Evolutionary conservation across 2,329 filamentous ascomycete species (phyloP), one percentile per base, ranked within the genome.

Genomic region (Myrmaecium sp.): DNA sequence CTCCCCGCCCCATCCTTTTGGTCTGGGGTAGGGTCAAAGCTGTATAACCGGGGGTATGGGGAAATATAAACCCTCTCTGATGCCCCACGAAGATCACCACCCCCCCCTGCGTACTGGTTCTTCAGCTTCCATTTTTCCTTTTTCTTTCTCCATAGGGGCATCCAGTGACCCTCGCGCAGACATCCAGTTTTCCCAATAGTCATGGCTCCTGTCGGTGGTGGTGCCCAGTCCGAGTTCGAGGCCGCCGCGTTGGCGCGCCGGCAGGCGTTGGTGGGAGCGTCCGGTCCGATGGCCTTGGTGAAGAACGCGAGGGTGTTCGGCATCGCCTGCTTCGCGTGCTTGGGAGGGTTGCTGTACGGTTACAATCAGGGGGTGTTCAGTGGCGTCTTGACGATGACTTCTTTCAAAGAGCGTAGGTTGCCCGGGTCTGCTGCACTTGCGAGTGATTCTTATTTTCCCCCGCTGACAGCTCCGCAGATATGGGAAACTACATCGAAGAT

Each of bases 331-430:
- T 69, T 69, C 32, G 57, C 58, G 5, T 62, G 55, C 32, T 44
- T 66, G 17, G 61, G 61, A 38, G 62, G 62, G 27, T 43, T 65
- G 12, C 52, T 66, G 15, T 70, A 78, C 44, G 74, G 77, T 12
- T 82, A 80, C 52, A 80, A 82, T 42, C 73, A 80, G 23, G 77
- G 76, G 37, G 74, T 80, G 51, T 79, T 80, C 51, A 69, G 68
- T n/a, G 75, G 76, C 14, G 67, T 83, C 13, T 39, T 69, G 29
- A 58, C 55, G 13, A 64, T 64, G 59, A 40, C 44, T 4, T 51
- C 54, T 1, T 64, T 63, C 33, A 49, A 51, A 21, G 33, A 44
- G 23, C 49, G 49, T 55, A 37, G 40, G 46, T n/a, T n/a, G n/a
- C n/a, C n/a, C n/a, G n/a, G n/a, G n/a, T n/a, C n/a, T n/a, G n/a